A percentile compares a stretch with the other conserved stretches of the same genome.
phyloP scores from a whole-genome alignment of 768 basidiomycete genomes.

The Epithele typhae region DNA sequence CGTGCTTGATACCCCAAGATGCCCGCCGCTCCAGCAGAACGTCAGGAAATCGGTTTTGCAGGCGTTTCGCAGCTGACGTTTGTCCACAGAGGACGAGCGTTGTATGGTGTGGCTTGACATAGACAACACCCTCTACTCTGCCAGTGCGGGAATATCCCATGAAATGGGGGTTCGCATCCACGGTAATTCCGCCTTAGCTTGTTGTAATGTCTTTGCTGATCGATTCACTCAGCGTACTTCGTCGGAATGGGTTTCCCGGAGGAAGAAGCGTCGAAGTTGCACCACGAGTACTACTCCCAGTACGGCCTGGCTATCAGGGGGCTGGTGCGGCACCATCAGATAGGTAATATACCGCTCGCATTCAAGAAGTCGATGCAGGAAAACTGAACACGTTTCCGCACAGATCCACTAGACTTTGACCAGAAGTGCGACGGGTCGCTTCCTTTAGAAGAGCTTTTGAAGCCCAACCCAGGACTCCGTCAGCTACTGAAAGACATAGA shows the following conservation, averaged over 20 bases:
- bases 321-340: conserved; percentile 66
- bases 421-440: conserved; percentile 78
- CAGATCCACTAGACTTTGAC: conserved; percentile 84
- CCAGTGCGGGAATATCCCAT: conserved; percentile 67
- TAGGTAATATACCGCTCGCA: conserved; percentile 43
- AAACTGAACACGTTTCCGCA: conserved; percentile 8
- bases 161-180: conserved; percentile 80
- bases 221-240: conserved; percentile 58
- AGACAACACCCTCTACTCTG: conserved; percentile 85
- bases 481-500: conserved; percentile 78
- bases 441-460: conserved; percentile 76
- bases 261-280: conserved; percentile 64
- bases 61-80: not conserved
- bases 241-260: conserved; percentile 62
- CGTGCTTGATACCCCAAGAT: no score
- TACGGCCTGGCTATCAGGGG: conserved; percentile 85
- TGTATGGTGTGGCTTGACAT: conserved; percentile 78
- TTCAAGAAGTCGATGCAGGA: not conserved
- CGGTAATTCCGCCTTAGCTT: conserved; percentile 42
- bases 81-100: conserved; percentile 43
- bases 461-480: conserved; percentile 54
- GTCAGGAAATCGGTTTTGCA: not conserved
- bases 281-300: conserved; percentile 68
- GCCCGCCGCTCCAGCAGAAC: not conserved
- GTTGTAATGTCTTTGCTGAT: no score